Base-by-base conservation (phyloP, 352 stramenopile genomes). In the Phytophthora colocasiae region DNA sequence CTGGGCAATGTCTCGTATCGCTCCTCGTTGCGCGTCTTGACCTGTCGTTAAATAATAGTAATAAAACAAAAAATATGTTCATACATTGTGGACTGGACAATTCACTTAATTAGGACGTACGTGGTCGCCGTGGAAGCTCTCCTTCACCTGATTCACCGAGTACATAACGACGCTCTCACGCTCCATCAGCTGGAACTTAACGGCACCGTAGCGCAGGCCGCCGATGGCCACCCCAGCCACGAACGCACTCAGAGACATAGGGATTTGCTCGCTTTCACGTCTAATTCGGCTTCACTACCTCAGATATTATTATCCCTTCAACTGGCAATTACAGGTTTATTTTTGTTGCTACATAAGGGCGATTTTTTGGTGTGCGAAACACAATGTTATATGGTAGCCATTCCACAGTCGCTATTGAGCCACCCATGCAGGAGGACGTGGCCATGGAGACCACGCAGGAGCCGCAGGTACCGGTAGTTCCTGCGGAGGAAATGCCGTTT, bases 241-340 rank as follows among this genome's bases (percentile, higher is more conserved):
- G 65, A 93, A 92, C 52, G 85, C 83, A 66, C 80, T 82, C 34
- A 87, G 47, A 24, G 82, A 91, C 85, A 93, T 93, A 3, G 50
- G 39, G 39, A 63, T 67, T 58, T 69, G 53, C 15, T 29, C 17
- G n/a, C 17, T 17, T 44, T 64, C 17, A 22, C 24, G 36, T 64
- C 39, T 10, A 26, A 61, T 40, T 19, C 40, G 26, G 29, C 32
- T 69, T 58, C 56, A 22, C 26, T 44, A 22, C 31, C 31, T 36
- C 31, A 36, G 12, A 36, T 10, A 22, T 22, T 22, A 22, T 22
- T 22, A 22, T 22, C 22, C 22, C 22, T 22, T 22, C 22, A 22
- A 22, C 22, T 22, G 22, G 22, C 22, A 22, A 36, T 36, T 36
- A 11, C 1, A 11, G 31, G 9, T 14, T 14, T 14, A 14, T 36